Evolutionary conservation across 1,139 yeast genomes (phyloP).

Genomic region (Candida glucosophila): DNA sequence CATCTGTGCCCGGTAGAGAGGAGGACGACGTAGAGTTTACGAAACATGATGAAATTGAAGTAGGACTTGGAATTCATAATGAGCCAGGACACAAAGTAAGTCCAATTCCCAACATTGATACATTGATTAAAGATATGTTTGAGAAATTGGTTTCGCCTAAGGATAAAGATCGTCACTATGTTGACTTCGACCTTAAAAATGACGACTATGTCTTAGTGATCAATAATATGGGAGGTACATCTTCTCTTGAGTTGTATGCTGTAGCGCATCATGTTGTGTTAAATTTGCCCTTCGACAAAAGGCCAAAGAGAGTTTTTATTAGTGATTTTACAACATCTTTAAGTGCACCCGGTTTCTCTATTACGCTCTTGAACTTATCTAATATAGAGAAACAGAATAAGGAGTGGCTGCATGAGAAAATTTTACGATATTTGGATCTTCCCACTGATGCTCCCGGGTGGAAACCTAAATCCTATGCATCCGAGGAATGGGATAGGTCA

Average conservation of each 20-base stretch:
- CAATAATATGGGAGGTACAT: constrained; percentile 82
- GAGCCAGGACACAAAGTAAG: constrained; percentile 76
- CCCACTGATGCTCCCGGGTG: constrained; percentile 80
- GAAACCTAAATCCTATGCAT: constrained; percentile 38
- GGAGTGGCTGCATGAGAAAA: constrained; percentile 15
- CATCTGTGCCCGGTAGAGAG: constrained; percentile 77
- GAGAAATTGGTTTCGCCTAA: constrained; percentile 41
- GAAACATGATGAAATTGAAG: constrained; percentile 56
- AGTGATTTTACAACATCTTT: constrained; percentile 81
- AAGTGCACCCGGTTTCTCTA: constrained; percentile 85
- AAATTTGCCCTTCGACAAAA: constrained; percentile 39
- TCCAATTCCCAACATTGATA: constrained; percentile 64
- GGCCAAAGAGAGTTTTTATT: constrained; percentile 57
- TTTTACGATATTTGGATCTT: constrained; percentile 49
- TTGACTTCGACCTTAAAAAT: constrained; percentile 41
- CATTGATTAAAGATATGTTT: constrained; percentile 45
- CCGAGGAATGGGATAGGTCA: constrained; percentile 16
- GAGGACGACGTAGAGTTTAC: constrained; percentile 34
- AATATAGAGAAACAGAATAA: constrained; percentile 28
- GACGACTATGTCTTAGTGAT: constrained; percentile 66
- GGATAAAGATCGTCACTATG: constrained; percentile 66
- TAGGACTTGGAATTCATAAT: constrained; percentile 94
- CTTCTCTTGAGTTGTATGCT: constrained; percentile 64
- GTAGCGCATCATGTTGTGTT: constrained; percentile 43
- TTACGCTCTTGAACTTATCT: constrained; percentile 64